Base-by-base conservation (phyloP, 2,329 filamentous ascomycete genomes). In the Botrytis hyacinthi region DNA sequence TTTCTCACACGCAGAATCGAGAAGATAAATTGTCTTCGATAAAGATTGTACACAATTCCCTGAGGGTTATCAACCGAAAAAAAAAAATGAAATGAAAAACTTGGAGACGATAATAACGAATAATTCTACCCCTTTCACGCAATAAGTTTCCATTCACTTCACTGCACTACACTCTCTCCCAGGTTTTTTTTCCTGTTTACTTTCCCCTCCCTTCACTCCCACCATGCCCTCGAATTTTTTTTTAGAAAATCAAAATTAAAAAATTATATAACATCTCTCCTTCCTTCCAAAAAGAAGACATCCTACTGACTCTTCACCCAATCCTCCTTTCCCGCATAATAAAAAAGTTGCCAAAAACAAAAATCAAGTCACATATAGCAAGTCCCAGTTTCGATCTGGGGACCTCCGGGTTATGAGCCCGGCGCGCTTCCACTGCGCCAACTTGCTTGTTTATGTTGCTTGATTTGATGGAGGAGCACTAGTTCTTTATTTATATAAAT, bases 391-490 rank as follows among this genome's bases (percentile, higher is more conserved):
- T 68, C 80, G 80, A 81, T 81, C 80, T 75, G 77, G 78, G 77
- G 80, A 77, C 80, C 80, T 81, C 80, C 80, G 80, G 80, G 80
- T 81, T 81, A 81, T 81, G 80, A 81, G 80, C 80, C 80, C 80
- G 80, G 80, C 75, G 73, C 80, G 80, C 79, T 81, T 81, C 80
- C 79, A 76, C 80, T 81, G 80, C 80, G 80, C 80, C 79, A 81
- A 78, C 78, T 80, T 81, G 79, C 80, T 81, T 75, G 1, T 68
- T 54, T 54, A 18, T 63, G 8, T 29, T 63, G 4, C 16, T 29
- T 63, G 7, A 8, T 63, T 63, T 29, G 61, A 44, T 63, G n/a
- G 3, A 1, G 0, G 2, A 0, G 0, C 1, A 1, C 0, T 0
- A 3, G 1, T 26, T 42, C 3, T 42, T 44, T 29, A 1, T 26